Conservation (phyloP, 345 rosid genomes). For the Euphorbia peplus region DNA sequence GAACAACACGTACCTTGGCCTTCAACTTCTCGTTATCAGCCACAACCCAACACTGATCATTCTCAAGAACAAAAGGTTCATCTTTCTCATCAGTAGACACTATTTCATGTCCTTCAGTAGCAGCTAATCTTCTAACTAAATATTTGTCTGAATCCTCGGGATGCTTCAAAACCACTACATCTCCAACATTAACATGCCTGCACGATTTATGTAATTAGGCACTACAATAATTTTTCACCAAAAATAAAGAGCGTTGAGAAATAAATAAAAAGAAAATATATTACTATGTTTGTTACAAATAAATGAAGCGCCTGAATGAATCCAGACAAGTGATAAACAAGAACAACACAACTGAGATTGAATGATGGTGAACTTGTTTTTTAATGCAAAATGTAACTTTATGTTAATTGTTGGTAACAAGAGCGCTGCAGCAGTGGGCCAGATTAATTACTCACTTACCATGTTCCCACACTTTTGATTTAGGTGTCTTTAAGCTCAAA, state of each 20-base stretch:
- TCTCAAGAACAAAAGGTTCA: slow-evolving; percentile 74
- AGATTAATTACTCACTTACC: neutral
- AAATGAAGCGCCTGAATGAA: neutral
- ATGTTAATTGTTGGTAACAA: neutral
- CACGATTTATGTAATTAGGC: slow-evolving; percentile 4
- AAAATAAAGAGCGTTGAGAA: neutral
- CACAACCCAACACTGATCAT: slow-evolving; percentile 84
- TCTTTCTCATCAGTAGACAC: slow-evolving; percentile 71
- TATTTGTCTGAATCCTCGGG: slow-evolving; percentile 51
- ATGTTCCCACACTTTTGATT: neutral
- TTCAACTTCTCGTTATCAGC: slow-evolving; percentile 73
- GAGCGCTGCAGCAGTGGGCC: neutral
- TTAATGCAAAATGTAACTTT: neutral
- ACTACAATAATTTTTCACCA: neutral
- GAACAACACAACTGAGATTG: neutral
- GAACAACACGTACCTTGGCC: slow-evolving; percentile 58
- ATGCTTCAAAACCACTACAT: slow-evolving; percentile 87
- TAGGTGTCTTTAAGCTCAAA: neutral
- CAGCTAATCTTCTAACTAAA: slow-evolving; percentile 87
- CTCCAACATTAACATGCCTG: slow-evolving; percentile 82
- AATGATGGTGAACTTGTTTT: neutral
- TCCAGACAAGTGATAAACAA: neutral
- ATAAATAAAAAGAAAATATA: too few species aligned
- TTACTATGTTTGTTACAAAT: neutral
- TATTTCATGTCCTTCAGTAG: slow-evolving; percentile 83